A percentile compares a stretch with the other conserved stretches of the same genome.
These are phyloP conservation scores for Prunella vulgaris DNA, from an alignment of 257 asterid genomes.

Conservation along the genomic window DNA sequence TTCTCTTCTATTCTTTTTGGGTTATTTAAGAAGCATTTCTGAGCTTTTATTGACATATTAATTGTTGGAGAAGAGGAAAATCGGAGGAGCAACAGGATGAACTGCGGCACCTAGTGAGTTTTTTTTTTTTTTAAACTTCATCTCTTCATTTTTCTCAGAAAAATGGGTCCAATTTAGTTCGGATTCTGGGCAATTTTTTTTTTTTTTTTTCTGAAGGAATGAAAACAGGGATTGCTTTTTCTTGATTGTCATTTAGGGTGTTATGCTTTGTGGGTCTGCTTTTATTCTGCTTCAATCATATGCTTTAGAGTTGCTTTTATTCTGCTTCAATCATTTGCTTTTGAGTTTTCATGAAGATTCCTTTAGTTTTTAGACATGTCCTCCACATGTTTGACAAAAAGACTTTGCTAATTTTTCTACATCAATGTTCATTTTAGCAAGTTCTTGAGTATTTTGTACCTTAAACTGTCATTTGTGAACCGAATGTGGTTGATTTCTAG, in stretches of 20 bases:
- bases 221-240: too few species aligned
- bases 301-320: conserved; percentile 6
- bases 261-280: conserved; percentile 6
- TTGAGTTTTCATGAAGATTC: conserved; percentile 2
- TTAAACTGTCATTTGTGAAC: background rate
- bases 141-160: background rate
- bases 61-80: conserved; percentile 12
- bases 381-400: background rate
- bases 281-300: conserved; percentile 18
- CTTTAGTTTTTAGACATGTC: background rate
- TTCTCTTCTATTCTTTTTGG: background rate
- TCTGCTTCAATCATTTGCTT: conserved; percentile 14
- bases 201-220: too few species aligned
- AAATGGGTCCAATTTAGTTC: conserved; percentile 6
- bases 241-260: conserved; percentile 15
- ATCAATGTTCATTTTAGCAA: background rate
- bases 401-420: background rate
- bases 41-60: conserved; percentile 1
- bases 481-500: background rate
- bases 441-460: conserved; percentile 1
- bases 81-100: conserved; percentile 27
- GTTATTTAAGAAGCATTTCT: background rate
- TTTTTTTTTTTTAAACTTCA: background rate
- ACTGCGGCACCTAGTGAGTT: conserved; percentile 44
- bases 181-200: too few species aligned